These are phyloP conservation scores for Lachancea nothofagi DNA, from an alignment of 805 yeast species.

Conservation along the genomic window DNA sequence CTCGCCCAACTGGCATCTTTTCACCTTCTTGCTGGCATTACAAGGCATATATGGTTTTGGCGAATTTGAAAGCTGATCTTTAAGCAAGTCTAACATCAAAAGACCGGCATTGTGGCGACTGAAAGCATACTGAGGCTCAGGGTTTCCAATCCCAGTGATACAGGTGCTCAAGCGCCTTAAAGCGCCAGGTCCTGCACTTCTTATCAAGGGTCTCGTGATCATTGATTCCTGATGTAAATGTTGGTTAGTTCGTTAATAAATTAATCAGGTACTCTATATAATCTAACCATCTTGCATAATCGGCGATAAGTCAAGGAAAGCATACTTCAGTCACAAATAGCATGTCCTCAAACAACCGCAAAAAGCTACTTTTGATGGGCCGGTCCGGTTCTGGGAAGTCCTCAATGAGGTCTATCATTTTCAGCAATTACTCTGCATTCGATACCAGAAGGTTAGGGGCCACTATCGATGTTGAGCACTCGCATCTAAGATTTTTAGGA, in stretches of 20 bases:
- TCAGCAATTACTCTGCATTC: conserved; percentile 92
- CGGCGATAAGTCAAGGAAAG: background rate
- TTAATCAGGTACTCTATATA: too few species aligned
- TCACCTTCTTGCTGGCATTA: conserved; percentile 12
- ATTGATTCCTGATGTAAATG: background rate
- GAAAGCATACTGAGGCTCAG: conserved; percentile 51
- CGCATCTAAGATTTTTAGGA: conserved; percentile 86
- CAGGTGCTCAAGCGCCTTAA: conserved; percentile 19
- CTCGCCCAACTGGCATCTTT: conserved; percentile 20
- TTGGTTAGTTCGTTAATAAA: too few species aligned
- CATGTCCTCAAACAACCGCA: conserved; percentile 39
- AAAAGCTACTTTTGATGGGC: conserved; percentile 71
- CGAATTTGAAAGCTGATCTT: conserved; percentile 19
- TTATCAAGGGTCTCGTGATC: conserved; percentile 6
- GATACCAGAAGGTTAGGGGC: conserved; percentile 95
- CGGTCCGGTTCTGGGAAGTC: conserved; percentile 97
- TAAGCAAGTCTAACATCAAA: conserved; percentile 38
- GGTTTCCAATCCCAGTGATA: conserved; percentile 58
- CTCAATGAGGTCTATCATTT: conserved; percentile 94
- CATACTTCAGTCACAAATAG: background rate
- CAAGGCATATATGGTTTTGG: conserved; percentile 12
- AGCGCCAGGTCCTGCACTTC: background rate
- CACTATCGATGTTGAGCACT: conserved; percentile 97
- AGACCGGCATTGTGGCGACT: conserved; percentile 84
- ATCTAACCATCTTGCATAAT: background rate